These are phyloP conservation scores for Cymbopogon flexuosus DNA, from an alignment of 202 grass and related monocot genomes.

Conservation along the genomic window DNA sequence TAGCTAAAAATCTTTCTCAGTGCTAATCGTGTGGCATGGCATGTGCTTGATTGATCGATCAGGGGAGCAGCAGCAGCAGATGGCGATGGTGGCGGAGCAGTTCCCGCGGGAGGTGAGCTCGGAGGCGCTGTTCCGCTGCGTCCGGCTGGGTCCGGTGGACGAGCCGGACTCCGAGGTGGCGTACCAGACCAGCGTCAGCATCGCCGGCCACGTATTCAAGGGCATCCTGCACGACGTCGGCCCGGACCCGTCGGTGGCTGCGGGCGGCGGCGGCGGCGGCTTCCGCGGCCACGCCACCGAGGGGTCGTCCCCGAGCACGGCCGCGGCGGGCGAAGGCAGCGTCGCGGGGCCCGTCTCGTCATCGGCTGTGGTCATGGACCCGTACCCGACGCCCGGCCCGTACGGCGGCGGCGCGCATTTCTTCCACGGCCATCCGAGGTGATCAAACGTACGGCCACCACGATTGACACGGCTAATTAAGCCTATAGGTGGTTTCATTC, in stretches of 20 bases:
- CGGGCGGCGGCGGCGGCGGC: background rate
- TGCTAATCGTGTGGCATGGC: too few species aligned
- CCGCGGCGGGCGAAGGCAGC: slow-evolving; percentile 33
- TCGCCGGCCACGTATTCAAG: slow-evolving; percentile 84
- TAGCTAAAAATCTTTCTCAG: too few species aligned
- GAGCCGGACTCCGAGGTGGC: slow-evolving; percentile 63
- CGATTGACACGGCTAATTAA: background rate
- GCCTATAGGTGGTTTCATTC: background rate
- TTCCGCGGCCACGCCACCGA: slow-evolving; percentile 28
- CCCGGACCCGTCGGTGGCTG: slow-evolving; percentile 33
- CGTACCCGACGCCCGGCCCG: slow-evolving; percentile 60
- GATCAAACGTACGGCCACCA: slow-evolving; percentile 18
- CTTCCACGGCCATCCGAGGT: slow-evolving; percentile 70
- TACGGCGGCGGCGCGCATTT: slow-evolving; percentile 47
- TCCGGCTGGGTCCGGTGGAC: slow-evolving; percentile 61
- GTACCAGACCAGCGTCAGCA: slow-evolving; percentile 71
- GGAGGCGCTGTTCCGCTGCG: slow-evolving; percentile 73
- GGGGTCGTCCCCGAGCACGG: slow-evolving; percentile 50
- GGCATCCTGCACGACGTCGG: slow-evolving; percentile 83
- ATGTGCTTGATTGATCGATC: background rate
- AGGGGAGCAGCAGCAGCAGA: slow-evolving; percentile 41
- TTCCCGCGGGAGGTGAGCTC: slow-evolving; percentile 75
- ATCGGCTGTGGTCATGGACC: slow-evolving; percentile 79
- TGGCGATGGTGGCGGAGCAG: slow-evolving; percentile 28
- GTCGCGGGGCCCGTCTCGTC: slow-evolving; percentile 33